Conservation (phyloP, 2,329 filamentous ascomycete species). For the Rugonectria rugulosa region DNA sequence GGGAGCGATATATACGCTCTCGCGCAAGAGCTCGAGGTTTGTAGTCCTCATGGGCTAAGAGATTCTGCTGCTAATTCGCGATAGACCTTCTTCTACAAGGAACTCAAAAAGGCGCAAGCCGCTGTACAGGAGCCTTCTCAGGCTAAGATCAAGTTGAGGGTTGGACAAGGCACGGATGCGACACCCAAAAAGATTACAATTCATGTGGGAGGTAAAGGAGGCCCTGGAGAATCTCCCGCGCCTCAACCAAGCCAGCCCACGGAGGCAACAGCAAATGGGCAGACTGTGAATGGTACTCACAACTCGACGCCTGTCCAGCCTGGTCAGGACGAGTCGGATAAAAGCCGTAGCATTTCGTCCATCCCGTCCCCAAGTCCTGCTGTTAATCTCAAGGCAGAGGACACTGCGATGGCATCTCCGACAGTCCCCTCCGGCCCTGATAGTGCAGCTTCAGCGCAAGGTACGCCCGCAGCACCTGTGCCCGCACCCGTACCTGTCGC, state of each 20-base stretch:
- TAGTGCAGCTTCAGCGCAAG: slow-evolving; percentile 27
- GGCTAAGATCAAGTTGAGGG: slow-evolving; percentile 83
- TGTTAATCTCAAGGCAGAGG: slow-evolving; percentile 46
- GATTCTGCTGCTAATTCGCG: slow-evolving; percentile 21
- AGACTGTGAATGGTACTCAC: slow-evolving; percentile 30
- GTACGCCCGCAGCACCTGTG: slow-evolving; percentile 18
- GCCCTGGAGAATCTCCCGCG: slow-evolving; percentile 59
- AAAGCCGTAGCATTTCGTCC: slow-evolving; percentile 49
- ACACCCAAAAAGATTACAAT: slow-evolving; percentile 73
- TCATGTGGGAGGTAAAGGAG: slow-evolving; percentile 69
- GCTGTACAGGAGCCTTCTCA: slow-evolving; percentile 75
- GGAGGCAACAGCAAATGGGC: slow-evolving; percentile 32
- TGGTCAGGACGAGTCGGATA: slow-evolving; percentile 42
- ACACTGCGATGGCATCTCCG: slow-evolving; percentile 40
- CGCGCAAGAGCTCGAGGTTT: slow-evolving; percentile 80
- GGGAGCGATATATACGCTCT: slow-evolving; percentile 83
- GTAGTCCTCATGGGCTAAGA: background rate
- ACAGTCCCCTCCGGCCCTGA: slow-evolving; percentile 30
- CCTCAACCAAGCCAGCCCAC: slow-evolving; percentile 45
- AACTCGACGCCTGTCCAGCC: slow-evolving; percentile 31
- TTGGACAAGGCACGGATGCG: slow-evolving; percentile 58
- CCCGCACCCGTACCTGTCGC: slow-evolving; percentile 29
- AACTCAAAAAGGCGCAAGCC: slow-evolving; percentile 75
- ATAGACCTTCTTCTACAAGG: slow-evolving; percentile 74
- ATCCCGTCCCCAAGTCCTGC: slow-evolving; percentile 56